phyloP scores from a whole-genome alignment of 495 filamentous ascomycete genomes.

The Penicillium ochrochloron region DNA sequence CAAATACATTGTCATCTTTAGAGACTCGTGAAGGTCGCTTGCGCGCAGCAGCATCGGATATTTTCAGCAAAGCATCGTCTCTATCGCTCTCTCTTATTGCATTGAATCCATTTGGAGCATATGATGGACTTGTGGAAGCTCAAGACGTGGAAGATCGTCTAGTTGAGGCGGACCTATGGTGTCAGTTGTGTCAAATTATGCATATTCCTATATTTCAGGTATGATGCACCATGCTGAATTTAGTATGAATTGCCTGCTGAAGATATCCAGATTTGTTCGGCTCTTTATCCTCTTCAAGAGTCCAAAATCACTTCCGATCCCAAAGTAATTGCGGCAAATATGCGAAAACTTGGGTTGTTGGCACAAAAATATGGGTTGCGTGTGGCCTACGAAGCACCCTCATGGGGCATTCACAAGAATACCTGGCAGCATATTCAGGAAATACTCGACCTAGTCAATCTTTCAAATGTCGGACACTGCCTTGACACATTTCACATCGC shows the following conservation, averaged over 20 bases:
- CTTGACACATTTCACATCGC: slow-evolving; percentile 21
- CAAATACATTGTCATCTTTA: slow-evolving; percentile 6
- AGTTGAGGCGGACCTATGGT: slow-evolving; percentile 24
- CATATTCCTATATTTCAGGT: slow-evolving; percentile 24
- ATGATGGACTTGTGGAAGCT: slow-evolving; percentile 16
- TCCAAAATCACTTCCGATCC: slow-evolving; percentile 16
- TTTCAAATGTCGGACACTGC: slow-evolving; percentile 18
- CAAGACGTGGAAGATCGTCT: slow-evolving; percentile 12
- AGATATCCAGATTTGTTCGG: slow-evolving; percentile 14
- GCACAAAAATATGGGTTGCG: slow-evolving; percentile 15
- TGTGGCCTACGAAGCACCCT: slow-evolving; percentile 16
- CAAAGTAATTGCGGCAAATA: slow-evolving; percentile 18
- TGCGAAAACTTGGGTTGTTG: slow-evolving; percentile 16
- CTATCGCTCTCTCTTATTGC: slow-evolving; percentile 18
- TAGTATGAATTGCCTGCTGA: neutral
- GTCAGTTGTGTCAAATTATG: slow-evolving; percentile 23
- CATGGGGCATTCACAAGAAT: slow-evolving; percentile 19
- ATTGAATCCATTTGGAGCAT: slow-evolving; percentile 24
- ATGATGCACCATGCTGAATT: neutral
- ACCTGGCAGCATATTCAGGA: slow-evolving; percentile 21
- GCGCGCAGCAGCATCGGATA: slow-evolving; percentile 16
- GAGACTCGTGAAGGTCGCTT: slow-evolving; percentile 10
- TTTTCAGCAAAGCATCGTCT: slow-evolving; percentile 9
- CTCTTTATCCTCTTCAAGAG: slow-evolving; percentile 20
- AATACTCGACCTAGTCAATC: slow-evolving; percentile 13